These are phyloP conservation scores for Fistulinella staudtii DNA, from an alignment of 1,284 basidiomycete genomes.

Conservation along the genomic window DNA sequence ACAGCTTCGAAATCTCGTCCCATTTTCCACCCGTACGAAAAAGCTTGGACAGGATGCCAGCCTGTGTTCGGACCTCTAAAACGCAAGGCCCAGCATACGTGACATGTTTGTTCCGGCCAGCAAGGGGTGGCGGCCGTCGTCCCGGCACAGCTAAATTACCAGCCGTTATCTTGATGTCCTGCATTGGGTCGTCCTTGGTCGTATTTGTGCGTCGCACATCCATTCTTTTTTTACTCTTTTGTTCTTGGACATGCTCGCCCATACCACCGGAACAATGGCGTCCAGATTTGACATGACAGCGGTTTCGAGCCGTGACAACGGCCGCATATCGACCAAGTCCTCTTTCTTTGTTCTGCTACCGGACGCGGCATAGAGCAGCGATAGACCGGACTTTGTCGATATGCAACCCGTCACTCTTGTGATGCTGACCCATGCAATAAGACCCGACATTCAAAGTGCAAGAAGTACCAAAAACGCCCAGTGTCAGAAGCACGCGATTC, in stretches of 20 bases:
- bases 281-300: constrained; percentile 2
- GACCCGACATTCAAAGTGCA: constrained; percentile 2
- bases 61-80: not conserved
- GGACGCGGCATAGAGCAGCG: no score
- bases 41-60: constrained; percentile 4
- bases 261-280: no score
- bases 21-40: not conserved
- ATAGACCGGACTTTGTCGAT: no score
- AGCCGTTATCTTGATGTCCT: constrained; percentile 6
- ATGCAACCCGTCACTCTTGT: no score
- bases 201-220: constrained; percentile 2
- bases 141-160: constrained; percentile 1
- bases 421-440: constrained; percentile 4
- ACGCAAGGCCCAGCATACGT: not conserved
- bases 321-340: not conserved
- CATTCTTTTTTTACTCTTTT: not conserved
- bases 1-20: constrained; percentile 16
- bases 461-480: constrained; percentile 8
- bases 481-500: constrained; percentile 13
- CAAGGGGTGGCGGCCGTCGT: constrained; percentile 18
- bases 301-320: constrained; percentile 7
- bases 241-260: no score
- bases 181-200: no score
- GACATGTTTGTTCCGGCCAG: constrained; percentile 15
- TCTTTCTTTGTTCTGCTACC: no score